phyloP scores from a whole-genome alignment of 1,284 basidiomycete species.

The Singerocomus rubriflavus region DNA sequence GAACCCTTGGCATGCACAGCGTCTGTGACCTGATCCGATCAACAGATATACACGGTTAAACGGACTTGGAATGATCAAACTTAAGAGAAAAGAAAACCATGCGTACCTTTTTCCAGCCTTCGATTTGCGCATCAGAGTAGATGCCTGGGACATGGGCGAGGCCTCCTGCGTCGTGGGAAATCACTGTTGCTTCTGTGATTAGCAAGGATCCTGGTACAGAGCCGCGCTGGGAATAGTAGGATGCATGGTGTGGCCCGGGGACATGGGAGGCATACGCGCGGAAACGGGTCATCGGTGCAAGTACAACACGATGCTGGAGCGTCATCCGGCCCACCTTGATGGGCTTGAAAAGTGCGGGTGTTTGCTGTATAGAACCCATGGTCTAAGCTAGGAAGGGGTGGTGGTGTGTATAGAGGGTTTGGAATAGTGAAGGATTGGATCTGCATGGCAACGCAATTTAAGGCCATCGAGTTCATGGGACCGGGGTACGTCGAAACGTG shows the following conservation, averaged over 20 bases:
- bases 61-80: neutral
- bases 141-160: slow-evolving; percentile 23
- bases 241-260: slow-evolving; percentile 14
- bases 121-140: slow-evolving; percentile 22
- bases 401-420: neutral
- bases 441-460: neutral
- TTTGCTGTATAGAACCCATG: slow-evolving; percentile 8
- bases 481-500: too few species aligned
- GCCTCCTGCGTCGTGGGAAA: slow-evolving; percentile 28
- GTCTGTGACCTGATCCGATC: slow-evolving; percentile 28
- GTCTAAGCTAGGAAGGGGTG: neutral
- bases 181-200: slow-evolving; percentile 35
- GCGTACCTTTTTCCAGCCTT: slow-evolving; percentile 25
- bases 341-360: slow-evolving; percentile 31
- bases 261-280: slow-evolving; percentile 26
- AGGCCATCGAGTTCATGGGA: neutral
- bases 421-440: neutral
- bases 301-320: slow-evolving; percentile 32
- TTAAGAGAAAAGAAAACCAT: too few species aligned
- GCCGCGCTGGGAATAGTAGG: slow-evolving; percentile 36
- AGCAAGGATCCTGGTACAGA: slow-evolving; percentile 27
- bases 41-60: neutral
- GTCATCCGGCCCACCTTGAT: slow-evolving; percentile 31
- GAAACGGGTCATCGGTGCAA: slow-evolving; percentile 36
- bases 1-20: slow-evolving; percentile 43